Conservation (phyloP, 176 grass and related monocot species). For the Neostapfia colusana region DNA sequence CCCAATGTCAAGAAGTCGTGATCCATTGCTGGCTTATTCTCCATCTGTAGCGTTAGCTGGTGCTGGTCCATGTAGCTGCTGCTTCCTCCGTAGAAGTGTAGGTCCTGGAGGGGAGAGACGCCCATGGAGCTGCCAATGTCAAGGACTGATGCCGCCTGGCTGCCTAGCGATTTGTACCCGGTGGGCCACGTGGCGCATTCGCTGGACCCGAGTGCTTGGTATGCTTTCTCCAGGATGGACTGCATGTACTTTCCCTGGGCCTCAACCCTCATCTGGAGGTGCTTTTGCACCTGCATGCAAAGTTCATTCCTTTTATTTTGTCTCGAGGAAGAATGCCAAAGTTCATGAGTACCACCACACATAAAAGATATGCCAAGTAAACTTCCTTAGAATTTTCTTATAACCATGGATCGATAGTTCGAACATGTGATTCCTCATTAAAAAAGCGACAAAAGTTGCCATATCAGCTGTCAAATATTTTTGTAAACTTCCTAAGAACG, state of each 20-base stretch:
- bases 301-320: conserved; percentile 23
- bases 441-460: background rate
- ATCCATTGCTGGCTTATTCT: conserved; percentile 62
- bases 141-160: conserved; percentile 38
- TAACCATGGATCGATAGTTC: background rate
- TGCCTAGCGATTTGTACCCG: conserved; percentile 58
- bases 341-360: conserved; percentile 18
- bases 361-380: conserved; percentile 30
- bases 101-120: conserved; percentile 72
- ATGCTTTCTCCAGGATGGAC: conserved; percentile 90
- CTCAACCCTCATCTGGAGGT: conserved; percentile 91
- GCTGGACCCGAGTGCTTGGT: conserved; percentile 52
- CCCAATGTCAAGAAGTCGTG: conserved; percentile 45
- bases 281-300: conserved; percentile 82
- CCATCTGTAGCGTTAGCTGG: conserved; percentile 61
- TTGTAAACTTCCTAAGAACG: conserved; percentile 38
- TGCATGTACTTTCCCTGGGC: conserved; percentile 99
- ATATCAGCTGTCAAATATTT: conserved; percentile 14
- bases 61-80: conserved; percentile 61
- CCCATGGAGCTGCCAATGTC: conserved; percentile 56
- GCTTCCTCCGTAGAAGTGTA: conserved; percentile 57
- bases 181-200: conserved; percentile 40
- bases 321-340: conserved; percentile 33
- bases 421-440: conserved; percentile 7
- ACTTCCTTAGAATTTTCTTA: conserved; percentile 49